phyloP scores from a whole-genome alignment of 2,329 filamentous ascomycete genomes.

The Rhinocladiella similis region DNA sequence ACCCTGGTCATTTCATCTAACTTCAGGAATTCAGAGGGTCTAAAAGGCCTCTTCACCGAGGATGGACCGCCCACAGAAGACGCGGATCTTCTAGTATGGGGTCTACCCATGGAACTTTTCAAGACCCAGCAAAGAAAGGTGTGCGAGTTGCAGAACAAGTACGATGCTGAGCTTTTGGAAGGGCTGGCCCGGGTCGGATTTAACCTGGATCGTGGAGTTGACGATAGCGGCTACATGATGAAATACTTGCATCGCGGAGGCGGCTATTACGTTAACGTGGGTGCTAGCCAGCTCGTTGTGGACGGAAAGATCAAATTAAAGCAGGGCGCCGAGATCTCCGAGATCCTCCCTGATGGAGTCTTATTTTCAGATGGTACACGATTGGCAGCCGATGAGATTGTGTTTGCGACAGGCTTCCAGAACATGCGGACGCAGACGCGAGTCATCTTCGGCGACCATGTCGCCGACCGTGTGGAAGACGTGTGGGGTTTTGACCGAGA shows the following conservation, averaged over 20 bases:
- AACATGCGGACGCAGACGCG: slow-evolving; percentile 67
- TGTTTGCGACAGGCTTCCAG: slow-evolving; percentile 60
- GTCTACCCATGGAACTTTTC: slow-evolving; percentile 5
- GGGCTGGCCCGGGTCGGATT: slow-evolving; percentile 32
- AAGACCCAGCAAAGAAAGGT: slow-evolving; percentile 28
- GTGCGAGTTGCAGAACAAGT: slow-evolving; percentile 28
- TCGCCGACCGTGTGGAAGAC: slow-evolving; percentile 58
- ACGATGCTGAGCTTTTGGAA: slow-evolving; percentile 30
- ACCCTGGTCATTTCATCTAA: slow-evolving; percentile 38
- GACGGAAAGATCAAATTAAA: slow-evolving; percentile 34
- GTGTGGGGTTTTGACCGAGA: slow-evolving; percentile 63
- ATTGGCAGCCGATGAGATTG: slow-evolving; percentile 57
- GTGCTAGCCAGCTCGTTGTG: slow-evolving; percentile 33
- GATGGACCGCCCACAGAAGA: slow-evolving; percentile 11
- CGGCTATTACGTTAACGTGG: slow-evolving; percentile 35
- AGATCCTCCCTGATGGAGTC: slow-evolving; percentile 35
- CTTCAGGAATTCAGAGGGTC: slow-evolving; percentile 31
- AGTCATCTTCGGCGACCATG: slow-evolving; percentile 60
- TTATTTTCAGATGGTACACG: slow-evolving; percentile 35
- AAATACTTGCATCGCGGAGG: slow-evolving; percentile 35
- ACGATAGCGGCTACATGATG: slow-evolving; percentile 34
- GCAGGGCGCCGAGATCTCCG: slow-evolving; percentile 16
- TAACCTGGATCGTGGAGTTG: slow-evolving; percentile 37
- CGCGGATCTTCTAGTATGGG: slow-evolving; percentile 14
- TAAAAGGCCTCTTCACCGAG: slow-evolving; percentile 17